A percentile compares a stretch with the other conserved stretches of the same genome.
Evolutionary conservation across 2,329 filamentous ascomycete genomes (phyloP).

Genomic region (Xylaria sp.): DNA sequence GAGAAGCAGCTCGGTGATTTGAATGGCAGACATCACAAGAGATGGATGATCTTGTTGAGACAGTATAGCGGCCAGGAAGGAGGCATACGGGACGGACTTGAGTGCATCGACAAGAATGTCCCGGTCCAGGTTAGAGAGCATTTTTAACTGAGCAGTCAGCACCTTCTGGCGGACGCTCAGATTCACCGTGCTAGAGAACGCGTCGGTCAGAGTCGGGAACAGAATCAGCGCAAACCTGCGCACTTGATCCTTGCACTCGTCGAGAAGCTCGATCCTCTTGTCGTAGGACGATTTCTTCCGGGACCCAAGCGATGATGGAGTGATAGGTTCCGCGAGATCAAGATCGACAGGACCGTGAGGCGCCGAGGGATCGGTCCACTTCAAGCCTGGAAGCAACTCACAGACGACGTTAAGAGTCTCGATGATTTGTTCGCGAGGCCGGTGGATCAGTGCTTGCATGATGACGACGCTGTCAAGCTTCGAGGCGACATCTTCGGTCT

Average conservation of each 20-base stretch:
- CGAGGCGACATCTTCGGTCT: constrained; percentile 73
- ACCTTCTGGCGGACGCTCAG: constrained; percentile 93
- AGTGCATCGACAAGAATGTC: constrained; percentile 83
- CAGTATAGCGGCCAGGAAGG: constrained; percentile 90
- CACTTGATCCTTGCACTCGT: constrained; percentile 82
- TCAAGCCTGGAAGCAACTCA: constrained; percentile 81
- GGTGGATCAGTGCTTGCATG: constrained; percentile 97
- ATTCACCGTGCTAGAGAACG: constrained; percentile 97
- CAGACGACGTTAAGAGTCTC: constrained; percentile 98
- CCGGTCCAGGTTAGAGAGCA: constrained; percentile 92
- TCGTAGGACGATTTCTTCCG: constrained; percentile 67
- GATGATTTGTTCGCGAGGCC: constrained; percentile 92
- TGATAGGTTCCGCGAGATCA: constrained; percentile 45
- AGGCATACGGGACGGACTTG: constrained; percentile 88
- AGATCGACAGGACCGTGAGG: constrained; percentile 32
- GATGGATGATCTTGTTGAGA: constrained; percentile 92
- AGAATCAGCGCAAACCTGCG: constrained; percentile 91
- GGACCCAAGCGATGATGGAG: constrained; percentile 44
- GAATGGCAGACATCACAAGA: constrained; percentile 82
- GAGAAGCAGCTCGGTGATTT: constrained; percentile 86
- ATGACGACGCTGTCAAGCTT: constrained; percentile 97
- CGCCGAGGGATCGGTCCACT: constrained; percentile 53
- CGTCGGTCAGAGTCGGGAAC: constrained; percentile 92
- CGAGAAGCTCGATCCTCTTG: constrained; percentile 78
- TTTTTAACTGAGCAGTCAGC: constrained; percentile 92